A percentile compares a stretch with the other conserved stretches of the same genome.
These are phyloP conservation scores for Pyrrhoderma lamaoense DNA, from an alignment of 1,284 basidiomycete genomes.

Conservation along the genomic window DNA sequence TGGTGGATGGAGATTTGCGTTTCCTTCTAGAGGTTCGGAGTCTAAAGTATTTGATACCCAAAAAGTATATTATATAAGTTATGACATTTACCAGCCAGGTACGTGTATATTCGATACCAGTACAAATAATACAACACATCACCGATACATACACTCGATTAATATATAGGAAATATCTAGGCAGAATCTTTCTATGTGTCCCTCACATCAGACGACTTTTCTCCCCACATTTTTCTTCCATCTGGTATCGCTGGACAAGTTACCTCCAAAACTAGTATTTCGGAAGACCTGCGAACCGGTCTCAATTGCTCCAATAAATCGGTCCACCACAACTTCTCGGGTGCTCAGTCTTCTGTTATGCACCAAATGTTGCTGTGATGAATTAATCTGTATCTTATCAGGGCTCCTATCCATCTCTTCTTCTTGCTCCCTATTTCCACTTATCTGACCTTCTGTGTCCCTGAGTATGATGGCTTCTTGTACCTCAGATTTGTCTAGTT, in stretches of 20 bases:
- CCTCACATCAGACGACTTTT: not conserved
- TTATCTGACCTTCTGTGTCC: no score
- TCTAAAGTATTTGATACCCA: not conserved
- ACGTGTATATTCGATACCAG: no score
- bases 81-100: not conserved
- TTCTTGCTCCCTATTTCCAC: not conserved
- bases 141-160: no score
- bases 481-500: constrained; percentile 25
- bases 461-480: not conserved
- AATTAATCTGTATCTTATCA: not conserved
- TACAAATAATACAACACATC: no score
- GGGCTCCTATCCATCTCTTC: not conserved
- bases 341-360: constrained; percentile 8
- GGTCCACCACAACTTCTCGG: constrained; percentile 11
- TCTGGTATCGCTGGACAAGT: not conserved
- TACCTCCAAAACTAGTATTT: not conserved
- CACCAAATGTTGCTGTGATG: not conserved
- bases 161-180: no score
- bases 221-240: not conserved
- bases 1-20: constrained; percentile 1
- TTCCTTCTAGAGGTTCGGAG: not conserved
- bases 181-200: no score
- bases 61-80: not conserved
- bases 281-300: constrained; percentile 8
- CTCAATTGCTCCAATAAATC: constrained; percentile 7